phyloP scores from a whole-genome alignment of 2,329 filamentous ascomycete species.

The Mycosphaerella sp. region DNA sequence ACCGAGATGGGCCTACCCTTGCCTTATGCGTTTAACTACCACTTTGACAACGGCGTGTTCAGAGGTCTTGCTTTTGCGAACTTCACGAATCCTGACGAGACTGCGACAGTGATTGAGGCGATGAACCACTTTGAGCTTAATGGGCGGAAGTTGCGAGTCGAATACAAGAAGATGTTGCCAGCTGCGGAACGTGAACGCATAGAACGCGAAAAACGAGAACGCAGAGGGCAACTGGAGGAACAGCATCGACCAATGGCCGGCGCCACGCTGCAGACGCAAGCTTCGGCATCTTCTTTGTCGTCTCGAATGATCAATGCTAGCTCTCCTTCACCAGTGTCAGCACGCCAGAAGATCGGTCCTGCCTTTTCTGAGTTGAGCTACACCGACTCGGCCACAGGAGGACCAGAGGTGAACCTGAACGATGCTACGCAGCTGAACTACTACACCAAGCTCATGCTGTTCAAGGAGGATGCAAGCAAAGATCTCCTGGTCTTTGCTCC shows the following conservation, averaged over 20 bases:
- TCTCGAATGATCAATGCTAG: constrained; percentile 49
- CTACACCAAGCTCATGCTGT: constrained; percentile 83
- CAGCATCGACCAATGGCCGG: constrained; percentile 71
- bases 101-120: constrained; percentile 79
- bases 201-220: constrained; percentile 92
- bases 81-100: constrained; percentile 93
- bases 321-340: constrained; percentile 62
- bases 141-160: constrained; percentile 86
- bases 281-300: constrained; percentile 74
- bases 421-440: constrained; percentile 80
- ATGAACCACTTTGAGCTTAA: constrained; percentile 96
- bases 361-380: constrained; percentile 28
- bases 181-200: constrained; percentile 91
- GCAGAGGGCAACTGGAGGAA: constrained; percentile 91
- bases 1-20: constrained; percentile 86
- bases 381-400: constrained; percentile 19
- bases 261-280: constrained; percentile 69
- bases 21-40: constrained; percentile 98
- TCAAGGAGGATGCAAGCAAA: constrained; percentile 70
- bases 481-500: constrained; percentile 81
- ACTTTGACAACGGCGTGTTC: constrained; percentile 98
- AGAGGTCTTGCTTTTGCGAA: constrained; percentile 94
- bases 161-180: constrained; percentile 99
- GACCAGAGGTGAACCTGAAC: constrained; percentile 74
- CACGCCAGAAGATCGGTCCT: constrained; percentile 41